Percentiles rank a stretch among this genome's conserved stretches.
These are phyloP conservation scores for Ceratobasidium sp. DNA, from an alignment of 1,284 basidiomycete genomes.

Conservation along the genomic window DNA sequence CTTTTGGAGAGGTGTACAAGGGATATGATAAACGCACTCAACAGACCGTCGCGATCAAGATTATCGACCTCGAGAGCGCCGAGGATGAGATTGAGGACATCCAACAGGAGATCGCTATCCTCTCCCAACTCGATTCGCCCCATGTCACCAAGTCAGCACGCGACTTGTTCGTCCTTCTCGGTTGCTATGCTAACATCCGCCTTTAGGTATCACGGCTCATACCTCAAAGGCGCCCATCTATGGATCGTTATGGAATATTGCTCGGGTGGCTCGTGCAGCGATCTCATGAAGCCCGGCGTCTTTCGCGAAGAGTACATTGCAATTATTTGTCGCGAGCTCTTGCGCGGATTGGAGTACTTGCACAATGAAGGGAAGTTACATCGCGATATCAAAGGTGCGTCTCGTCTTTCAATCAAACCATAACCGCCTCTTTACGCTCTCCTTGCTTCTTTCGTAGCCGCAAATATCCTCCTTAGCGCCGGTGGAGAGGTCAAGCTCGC, in stretches of 20 bases:
- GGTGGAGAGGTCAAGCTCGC: conserved; percentile 98
- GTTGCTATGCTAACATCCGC: conserved; percentile 42
- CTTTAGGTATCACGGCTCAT: conserved; percentile 90
- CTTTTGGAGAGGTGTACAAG: conserved; percentile 97
- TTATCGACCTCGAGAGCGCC: conserved; percentile 97
- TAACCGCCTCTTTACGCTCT: background rate
- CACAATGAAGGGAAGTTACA: conserved; percentile 97
- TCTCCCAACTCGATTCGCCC: conserved; percentile 95
- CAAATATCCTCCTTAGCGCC: conserved; percentile 92
- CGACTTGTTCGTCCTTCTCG: conserved; percentile 37
- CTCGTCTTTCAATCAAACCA: background rate
- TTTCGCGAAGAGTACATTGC: conserved; percentile 99
- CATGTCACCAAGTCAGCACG: conserved; percentile 87
- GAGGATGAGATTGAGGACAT: conserved; percentile 99
- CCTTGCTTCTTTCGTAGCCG: conserved; percentile 60
- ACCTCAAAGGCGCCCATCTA: conserved; percentile 90
- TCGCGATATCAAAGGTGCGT: conserved; percentile 93
- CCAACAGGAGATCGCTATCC: conserved; percentile 97
- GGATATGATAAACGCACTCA: conserved; percentile 93
- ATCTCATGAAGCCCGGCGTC: conserved; percentile 95
- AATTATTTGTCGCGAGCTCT: conserved; percentile 90
- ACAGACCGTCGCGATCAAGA: conserved; percentile 96
- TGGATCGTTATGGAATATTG: conserved; percentile 99
- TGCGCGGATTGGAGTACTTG: conserved; percentile 92
- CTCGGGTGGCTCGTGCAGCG: conserved; percentile 84